Percentiles rank a stretch among this genome's conserved stretches.
Evolutionary conservation across 2,329 filamentous ascomycete genomes (phyloP).

Genomic region (Colletotrichum trifolii): DNA sequence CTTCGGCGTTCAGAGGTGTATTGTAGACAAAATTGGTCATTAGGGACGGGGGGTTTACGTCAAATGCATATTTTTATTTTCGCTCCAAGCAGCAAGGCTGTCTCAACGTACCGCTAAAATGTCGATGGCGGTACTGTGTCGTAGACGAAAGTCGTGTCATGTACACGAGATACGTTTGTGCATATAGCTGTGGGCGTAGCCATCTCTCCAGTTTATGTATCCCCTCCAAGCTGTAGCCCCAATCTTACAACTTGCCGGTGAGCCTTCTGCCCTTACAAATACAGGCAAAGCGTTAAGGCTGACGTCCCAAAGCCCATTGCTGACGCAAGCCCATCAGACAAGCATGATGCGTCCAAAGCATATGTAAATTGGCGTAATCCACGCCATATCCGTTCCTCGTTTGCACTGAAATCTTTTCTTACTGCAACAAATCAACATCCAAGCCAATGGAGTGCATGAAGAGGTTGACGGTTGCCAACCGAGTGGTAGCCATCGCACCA

Average conservation of each 20-base stretch:
- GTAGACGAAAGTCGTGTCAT: slow-evolving; percentile 25
- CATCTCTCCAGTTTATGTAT: slow-evolving; percentile 11
- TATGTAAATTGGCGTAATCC: slow-evolving; percentile 4
- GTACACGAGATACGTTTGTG: slow-evolving; percentile 36
- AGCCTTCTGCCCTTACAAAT: slow-evolving; percentile 29
- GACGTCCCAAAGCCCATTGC: slow-evolving; percentile 20
- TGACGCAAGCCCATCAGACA: slow-evolving; percentile 11
- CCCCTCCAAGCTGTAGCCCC: slow-evolving; percentile 29
- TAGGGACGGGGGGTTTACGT: slow-evolving; percentile 10
- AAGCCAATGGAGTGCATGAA: slow-evolving; percentile 99
- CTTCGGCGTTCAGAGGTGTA: slow-evolving; percentile 30
- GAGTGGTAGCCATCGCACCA: slow-evolving; percentile 83
- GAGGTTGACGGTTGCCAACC: slow-evolving; percentile 92
- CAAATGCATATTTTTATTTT: slow-evolving; percentile 34
- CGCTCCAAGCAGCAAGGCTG: slow-evolving; percentile 32
- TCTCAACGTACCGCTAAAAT: slow-evolving; percentile 23
- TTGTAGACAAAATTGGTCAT: slow-evolving; percentile 16
- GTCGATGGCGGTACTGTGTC: slow-evolving; percentile 17
- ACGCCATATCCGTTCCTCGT: slow-evolving; percentile 15
- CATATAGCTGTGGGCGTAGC: slow-evolving; percentile 27
- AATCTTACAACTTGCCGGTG: slow-evolving; percentile 27
- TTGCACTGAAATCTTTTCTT: slow-evolving; percentile 30
- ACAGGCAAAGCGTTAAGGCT: slow-evolving; percentile 22
- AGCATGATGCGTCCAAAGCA: slow-evolving; percentile 9
- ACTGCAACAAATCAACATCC: slow-evolving; percentile 81